Percentiles rank a stretch among this genome's conserved stretches.
phyloP scores from a whole-genome alignment of 2,329 filamentous ascomycete genomes.

The Beauveria sp. region DNA sequence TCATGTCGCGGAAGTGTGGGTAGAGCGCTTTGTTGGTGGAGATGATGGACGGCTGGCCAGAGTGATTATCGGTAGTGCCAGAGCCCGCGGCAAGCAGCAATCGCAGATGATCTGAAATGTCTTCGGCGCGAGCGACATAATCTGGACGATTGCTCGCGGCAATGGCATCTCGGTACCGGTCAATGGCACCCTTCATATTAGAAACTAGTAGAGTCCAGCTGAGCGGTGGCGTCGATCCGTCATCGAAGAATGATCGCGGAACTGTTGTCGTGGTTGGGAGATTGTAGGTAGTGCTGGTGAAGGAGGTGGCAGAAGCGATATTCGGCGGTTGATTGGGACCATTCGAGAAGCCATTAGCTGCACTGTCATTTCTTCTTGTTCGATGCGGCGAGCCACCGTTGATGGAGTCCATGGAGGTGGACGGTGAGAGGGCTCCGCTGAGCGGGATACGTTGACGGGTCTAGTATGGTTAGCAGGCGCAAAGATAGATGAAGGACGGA shows the following conservation, averaged over 20 bases:
- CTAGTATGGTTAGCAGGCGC: background rate
- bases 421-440: slow-evolving; percentile 68
- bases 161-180: slow-evolving; percentile 85
- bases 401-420: slow-evolving; percentile 86
- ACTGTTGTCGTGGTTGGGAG: slow-evolving; percentile 53
- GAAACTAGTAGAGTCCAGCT: slow-evolving; percentile 87
- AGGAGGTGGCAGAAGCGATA: slow-evolving; percentile 53
- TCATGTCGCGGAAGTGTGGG: slow-evolving; percentile 96
- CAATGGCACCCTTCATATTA: slow-evolving; percentile 87
- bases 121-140: slow-evolving; percentile 90
- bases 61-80: slow-evolving; percentile 96
- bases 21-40: slow-evolving; percentile 96
- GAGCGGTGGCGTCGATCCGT: slow-evolving; percentile 68
- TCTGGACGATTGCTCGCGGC: slow-evolving; percentile 75
- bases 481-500: too few relatives aligned
- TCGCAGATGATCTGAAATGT: slow-evolving; percentile 93
- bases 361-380: slow-evolving; percentile 49
- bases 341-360: slow-evolving; percentile 30
- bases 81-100: slow-evolving; percentile 91
- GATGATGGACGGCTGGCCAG: slow-evolving; percentile 97
- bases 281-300: slow-evolving; percentile 50
- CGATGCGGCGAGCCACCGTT: slow-evolving; percentile 57
- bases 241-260: slow-evolving; percentile 83
- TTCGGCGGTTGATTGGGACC: slow-evolving; percentile 40
- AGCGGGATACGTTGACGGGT: slow-evolving; percentile 51